Base-by-base conservation (phyloP, 2,329 filamentous ascomycete genomes). In the Pseudopithomyces maydicus region DNA sequence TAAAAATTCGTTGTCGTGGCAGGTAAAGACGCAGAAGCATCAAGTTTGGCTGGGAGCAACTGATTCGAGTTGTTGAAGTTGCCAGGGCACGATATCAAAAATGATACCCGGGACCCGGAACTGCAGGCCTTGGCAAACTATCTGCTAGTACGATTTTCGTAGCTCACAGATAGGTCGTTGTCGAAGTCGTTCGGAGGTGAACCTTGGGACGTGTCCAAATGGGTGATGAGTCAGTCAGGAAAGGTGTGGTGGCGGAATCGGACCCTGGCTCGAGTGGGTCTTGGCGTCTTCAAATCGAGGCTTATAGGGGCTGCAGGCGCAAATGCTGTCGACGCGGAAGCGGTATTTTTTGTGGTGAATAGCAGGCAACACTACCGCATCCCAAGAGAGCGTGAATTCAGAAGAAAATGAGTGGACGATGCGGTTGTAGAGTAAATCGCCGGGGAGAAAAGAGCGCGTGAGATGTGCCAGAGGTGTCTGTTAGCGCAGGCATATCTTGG, bases 1-100 rank as follows among this genome's bases (percentile, higher is more conserved):
- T 52, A 45, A 62, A 64, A 61, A 65, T 60, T 60, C 64, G 62
- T 64, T 59, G 67, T 56, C 64, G 67, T 56, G 65, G 66, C 58
- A 71, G 63, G 59, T 61, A 64, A 52, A 65, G 66, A 54, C 63
- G 61, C 64, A 67, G 57, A 54, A 74, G 66, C 72, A 75, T 75
- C 66, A 73, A 74, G 63, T 51, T 61, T 43, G 60, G 8, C 26
- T 29, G 5, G 26, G 26, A 29, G 26, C 26, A 29, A 29, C 26
- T 29, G 26, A 29, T 29, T 29, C 26, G 26, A 29, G 26, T 8
- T 29, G 26, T 29, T 29, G 26, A 29, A 29, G 26, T 29, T 29
- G 26, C 26, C 26, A 29, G 26, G 26, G 8, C 26, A 29, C 26
- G 26, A 29, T 29, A 29, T 29, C 26, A 29, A 29, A 29, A 29